Evolutionary conservation across 1,139 yeast genomes (phyloP).

Genomic region (Suhomyces maxii): DNA sequence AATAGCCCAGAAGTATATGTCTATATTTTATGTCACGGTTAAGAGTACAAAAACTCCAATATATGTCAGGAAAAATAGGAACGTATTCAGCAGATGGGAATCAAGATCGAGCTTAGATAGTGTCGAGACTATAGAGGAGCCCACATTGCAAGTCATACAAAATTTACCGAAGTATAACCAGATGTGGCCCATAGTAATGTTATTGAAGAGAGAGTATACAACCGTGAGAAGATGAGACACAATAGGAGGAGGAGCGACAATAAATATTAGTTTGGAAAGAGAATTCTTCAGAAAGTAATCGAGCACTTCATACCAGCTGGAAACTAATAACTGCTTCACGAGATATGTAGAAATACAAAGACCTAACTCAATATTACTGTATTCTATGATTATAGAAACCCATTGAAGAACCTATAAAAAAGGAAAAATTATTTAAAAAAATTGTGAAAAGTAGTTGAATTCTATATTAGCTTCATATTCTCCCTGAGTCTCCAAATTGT

Average conservation of each 20-base stretch:
- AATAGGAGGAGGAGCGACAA: background rate
- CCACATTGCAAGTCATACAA: conserved; percentile 1
- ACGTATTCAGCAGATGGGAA: background rate
- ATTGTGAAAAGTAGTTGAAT: no score
- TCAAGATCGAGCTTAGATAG: background rate
- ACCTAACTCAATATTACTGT: no score
- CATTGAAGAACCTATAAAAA: no score
- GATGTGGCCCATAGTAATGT: conserved; percentile 26
- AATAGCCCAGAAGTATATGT: conserved; percentile 21
- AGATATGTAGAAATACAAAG: no score
- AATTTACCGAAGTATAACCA: conserved; percentile 20
- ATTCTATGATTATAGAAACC: no score
- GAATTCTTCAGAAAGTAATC: no score
- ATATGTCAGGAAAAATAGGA: background rate
- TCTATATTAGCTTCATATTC: no score
- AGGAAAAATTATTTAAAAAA: no score
- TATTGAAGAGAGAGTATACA: conserved; percentile 19
- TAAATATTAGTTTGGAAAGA: no score
- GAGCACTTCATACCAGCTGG: no score
- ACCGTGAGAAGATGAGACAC: background rate
- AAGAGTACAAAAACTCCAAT: conserved; percentile 11
- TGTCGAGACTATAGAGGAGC: conserved; percentile 1
- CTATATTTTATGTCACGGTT: conserved; percentile 23
- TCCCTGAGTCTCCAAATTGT: no score
- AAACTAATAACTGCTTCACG: no score